Conservation (phyloP, 1,284 basidiomycete species). For the Gastroboletus turbinatus region DNA sequence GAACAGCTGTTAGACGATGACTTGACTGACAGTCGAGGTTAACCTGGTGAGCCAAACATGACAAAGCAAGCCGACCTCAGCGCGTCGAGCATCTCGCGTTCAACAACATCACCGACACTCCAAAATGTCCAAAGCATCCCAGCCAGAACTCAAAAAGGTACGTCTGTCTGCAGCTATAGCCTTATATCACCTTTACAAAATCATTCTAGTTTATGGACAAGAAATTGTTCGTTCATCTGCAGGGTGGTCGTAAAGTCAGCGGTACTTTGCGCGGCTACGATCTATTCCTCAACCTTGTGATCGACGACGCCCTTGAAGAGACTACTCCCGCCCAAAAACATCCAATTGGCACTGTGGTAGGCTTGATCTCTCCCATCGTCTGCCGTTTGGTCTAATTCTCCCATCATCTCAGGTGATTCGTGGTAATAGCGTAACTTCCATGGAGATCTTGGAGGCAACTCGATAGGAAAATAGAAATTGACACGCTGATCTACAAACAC, state of each 20-base stretch:
- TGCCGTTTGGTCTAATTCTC: conserved; percentile 9
- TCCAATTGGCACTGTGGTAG: conserved; percentile 86
- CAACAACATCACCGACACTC: not conserved
- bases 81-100: conserved; percentile 19
- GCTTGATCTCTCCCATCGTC: conserved; percentile 33
- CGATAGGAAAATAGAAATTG: conserved; percentile 33
- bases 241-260: conserved; percentile 95
- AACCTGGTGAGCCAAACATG: conserved; percentile 28
- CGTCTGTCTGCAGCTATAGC: not conserved
- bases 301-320: conserved; percentile 95
- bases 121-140: conserved; percentile 85
- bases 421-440: conserved; percentile 91
- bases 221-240: conserved; percentile 91
- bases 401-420: conserved; percentile 74
- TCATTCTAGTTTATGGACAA: conserved; percentile 97
- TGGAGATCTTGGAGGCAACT: conserved; percentile 78
- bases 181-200: conserved; percentile 4
- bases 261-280: conserved; percentile 97
- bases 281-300: conserved; percentile 97
- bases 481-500: conserved; percentile 1
- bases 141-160: conserved; percentile 94
- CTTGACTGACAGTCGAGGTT: not conserved
- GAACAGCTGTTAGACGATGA: not conserved
- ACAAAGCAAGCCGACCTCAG: conserved; percentile 29
- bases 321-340: conserved; percentile 86